Percentiles rank a stretch among this genome's conserved stretches.
Conservation (phyloP, 768 basidiomycete species). For the Tulasnella sp. region DNA sequence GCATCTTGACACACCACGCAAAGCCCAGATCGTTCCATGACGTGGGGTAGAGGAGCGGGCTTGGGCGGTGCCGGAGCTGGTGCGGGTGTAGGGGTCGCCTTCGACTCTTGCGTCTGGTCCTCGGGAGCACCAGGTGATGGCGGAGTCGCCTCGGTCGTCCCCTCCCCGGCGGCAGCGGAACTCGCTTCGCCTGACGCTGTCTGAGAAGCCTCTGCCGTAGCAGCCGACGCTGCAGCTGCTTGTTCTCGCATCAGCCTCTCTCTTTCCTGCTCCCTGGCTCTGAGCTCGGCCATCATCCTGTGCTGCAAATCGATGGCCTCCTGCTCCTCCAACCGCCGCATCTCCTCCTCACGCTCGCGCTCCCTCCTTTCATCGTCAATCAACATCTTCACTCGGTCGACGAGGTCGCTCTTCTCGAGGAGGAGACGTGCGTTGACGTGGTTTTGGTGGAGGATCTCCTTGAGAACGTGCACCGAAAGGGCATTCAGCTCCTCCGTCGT, state of each 20-base stretch:
- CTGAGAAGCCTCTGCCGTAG: not conserved
- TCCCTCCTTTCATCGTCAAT: slow-evolving; percentile 66
- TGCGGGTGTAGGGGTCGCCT: slow-evolving; percentile 11
- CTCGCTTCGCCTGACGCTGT: not conserved
- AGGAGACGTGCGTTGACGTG: slow-evolving; percentile 60
- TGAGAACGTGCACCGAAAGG: slow-evolving; percentile 73
- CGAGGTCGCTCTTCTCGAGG: slow-evolving; percentile 87
- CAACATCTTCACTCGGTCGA: slow-evolving; percentile 65
- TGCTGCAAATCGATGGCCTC: slow-evolving; percentile 38
- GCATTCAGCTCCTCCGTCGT: slow-evolving; percentile 57
- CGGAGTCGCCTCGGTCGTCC: not conserved
- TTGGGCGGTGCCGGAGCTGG: slow-evolving; percentile 25
- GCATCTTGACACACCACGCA: slow-evolving; percentile 95
- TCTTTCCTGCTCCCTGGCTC: slow-evolving; percentile 22
- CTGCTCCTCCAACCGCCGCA: slow-evolving; percentile 48
- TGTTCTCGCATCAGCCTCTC: not conserved
- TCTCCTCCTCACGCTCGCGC: slow-evolving; percentile 53
- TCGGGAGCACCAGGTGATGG: slow-evolving; percentile 5
- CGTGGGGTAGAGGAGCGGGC: slow-evolving; percentile 9
- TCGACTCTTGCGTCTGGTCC: not conserved
- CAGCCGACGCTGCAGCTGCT: not conserved
- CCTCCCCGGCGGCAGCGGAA: not conserved
- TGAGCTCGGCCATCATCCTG: slow-evolving; percentile 36
- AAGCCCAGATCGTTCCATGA: slow-evolving; percentile 66
- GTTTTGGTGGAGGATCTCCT: slow-evolving; percentile 74